These are phyloP conservation scores for Pythium graminicola DNA, from an alignment of 352 stramenopile species.

Conservation along the genomic window DNA sequence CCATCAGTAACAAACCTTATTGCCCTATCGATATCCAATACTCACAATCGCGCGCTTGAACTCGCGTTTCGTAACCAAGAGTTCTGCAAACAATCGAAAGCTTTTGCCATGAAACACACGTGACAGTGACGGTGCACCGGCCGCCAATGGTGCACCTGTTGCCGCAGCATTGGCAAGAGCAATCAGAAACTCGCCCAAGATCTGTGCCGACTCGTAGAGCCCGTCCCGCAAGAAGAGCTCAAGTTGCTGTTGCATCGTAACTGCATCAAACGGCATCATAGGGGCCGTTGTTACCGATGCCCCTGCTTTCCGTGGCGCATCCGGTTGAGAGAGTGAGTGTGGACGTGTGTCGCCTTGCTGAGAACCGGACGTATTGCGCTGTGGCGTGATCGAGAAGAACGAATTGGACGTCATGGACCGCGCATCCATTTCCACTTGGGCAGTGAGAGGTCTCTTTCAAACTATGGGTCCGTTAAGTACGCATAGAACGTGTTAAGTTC, in stretches of 20 bases:
- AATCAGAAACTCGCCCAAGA: conserved; percentile 59
- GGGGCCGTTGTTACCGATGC: neutral
- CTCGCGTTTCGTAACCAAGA: conserved; percentile 60
- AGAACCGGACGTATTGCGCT: conserved; percentile 4
- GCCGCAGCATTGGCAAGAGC: conserved; percentile 32
- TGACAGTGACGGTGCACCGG: conserved; percentile 5
- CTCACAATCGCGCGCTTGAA: conserved; percentile 68
- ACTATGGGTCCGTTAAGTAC: neutral
- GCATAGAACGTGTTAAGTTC: neutral
- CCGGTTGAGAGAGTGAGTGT: conserved; percentile 7
- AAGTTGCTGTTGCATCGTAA: conserved; percentile 58
- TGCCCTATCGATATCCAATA: too few species aligned
- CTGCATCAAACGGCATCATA: conserved; percentile 24
- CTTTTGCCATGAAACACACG: conserved; percentile 53
- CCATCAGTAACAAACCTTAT: too few species aligned
- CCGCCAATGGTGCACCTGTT: neutral
- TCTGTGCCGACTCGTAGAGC: conserved; percentile 50
- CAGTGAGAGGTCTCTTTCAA: neutral
- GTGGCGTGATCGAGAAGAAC: conserved; percentile 18
- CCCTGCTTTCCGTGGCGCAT: conserved; percentile 11
- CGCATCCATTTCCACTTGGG: neutral
- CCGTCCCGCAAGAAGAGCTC: conserved; percentile 40
- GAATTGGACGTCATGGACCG: conserved; percentile 19
- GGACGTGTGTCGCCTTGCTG: neutral
- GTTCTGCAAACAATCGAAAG: conserved; percentile 53